Conservation (phyloP, 495 filamentous ascomycete species). For the Penicillium manginii region DNA sequence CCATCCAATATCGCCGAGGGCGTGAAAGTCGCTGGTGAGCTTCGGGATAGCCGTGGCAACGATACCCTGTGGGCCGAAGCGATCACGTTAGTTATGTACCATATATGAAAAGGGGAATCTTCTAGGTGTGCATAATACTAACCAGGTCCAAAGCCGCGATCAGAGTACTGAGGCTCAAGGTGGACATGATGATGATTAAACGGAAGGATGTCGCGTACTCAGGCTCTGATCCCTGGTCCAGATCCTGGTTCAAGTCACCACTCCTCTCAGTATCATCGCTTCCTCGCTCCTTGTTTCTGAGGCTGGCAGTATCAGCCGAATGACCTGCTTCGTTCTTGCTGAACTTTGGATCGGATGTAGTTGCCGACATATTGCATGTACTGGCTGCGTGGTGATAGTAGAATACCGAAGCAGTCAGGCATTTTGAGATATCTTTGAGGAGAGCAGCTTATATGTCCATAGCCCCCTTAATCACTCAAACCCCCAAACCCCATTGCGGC, state of each 20-base stretch:
- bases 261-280: not conserved
- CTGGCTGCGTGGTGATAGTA: not conserved
- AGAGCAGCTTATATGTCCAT: not conserved
- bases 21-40: slow-evolving; percentile 71
- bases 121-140: not conserved
- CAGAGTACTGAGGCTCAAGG: not conserved
- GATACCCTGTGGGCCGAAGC: slow-evolving; percentile 48
- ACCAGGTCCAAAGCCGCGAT: not conserved
- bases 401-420: not conserved
- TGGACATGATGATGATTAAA: not conserved
- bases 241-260: not conserved
- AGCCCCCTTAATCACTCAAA: not conserved
- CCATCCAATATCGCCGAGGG: slow-evolving; percentile 67
- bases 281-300: not conserved
- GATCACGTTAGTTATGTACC: not conserved
- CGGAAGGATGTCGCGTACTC: not conserved
- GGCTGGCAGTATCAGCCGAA: not conserved
- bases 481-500: not conserved
- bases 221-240: not conserved
- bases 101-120: too few relatives aligned
- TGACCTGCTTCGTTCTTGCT: not conserved
- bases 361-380: not conserved
- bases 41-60: slow-evolving; percentile 73
- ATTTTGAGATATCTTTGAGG: not conserved
- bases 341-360: not conserved